These are phyloP conservation scores for Pichia paraexigua DNA, from an alignment of 805 yeast genomes.

Conservation along the genomic window DNA sequence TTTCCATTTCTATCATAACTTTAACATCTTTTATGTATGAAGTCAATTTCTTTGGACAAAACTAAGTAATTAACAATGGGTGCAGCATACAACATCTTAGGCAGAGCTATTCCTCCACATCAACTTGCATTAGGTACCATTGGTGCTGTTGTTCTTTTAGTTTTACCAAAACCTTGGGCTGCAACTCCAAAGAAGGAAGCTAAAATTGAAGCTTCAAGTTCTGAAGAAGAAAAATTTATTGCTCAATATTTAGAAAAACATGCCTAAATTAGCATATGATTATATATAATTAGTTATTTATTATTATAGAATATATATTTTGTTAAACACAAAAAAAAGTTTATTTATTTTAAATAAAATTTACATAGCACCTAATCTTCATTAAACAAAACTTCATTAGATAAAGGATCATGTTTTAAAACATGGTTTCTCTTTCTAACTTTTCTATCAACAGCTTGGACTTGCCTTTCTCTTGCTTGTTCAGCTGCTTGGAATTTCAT, in stretches of 20 bases:
- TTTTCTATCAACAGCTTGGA: constrained; percentile 70
- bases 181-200: constrained; percentile 53
- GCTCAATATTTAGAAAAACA: constrained; percentile 53
- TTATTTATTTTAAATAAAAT: neutral
- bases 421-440: constrained; percentile 68
- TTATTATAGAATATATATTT: neutral
- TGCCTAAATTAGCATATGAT: constrained; percentile 9
- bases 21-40: too few species aligned
- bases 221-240: constrained; percentile 88
- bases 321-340: neutral
- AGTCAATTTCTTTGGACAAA: neutral
- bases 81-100: constrained; percentile 76
- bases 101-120: constrained; percentile 78
- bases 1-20: neutral
- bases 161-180: constrained; percentile 69
- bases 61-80: constrained; percentile 43
- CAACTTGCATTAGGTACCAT: constrained; percentile 80
- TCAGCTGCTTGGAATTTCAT: constrained; percentile 69
- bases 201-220: constrained; percentile 63
- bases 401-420: constrained; percentile 71
- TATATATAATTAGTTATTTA: neutral
- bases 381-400: constrained; percentile 70
- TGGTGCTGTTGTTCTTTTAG: constrained; percentile 54
- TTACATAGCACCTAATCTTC: constrained; percentile 12
- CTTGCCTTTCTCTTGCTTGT: constrained; percentile 69